These are phyloP conservation scores for Ceratocystis cacaofunesta DNA, from an alignment of 2,329 filamentous ascomycete genomes.

Conservation along the genomic window DNA sequence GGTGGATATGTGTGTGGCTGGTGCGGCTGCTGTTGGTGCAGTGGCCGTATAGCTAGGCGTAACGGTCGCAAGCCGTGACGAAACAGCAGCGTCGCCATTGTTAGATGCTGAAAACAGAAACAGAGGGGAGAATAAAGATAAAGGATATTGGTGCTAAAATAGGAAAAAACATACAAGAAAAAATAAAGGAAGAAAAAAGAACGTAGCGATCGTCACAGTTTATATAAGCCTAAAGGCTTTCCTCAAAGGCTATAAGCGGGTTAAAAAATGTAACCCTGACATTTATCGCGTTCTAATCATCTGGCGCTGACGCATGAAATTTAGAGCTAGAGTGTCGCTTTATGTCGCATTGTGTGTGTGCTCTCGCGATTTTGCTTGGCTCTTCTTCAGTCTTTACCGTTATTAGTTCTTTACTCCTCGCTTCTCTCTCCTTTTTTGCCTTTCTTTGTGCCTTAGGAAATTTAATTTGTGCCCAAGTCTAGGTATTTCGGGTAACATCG, in stretches of 20 bases:
- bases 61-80: conserved; percentile 5
- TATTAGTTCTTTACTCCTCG: no score
- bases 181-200: not conserved
- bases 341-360: no score
- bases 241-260: not conserved
- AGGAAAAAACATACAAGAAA: not conserved
- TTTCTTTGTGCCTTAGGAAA: not conserved
- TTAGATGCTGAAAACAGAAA: not conserved
- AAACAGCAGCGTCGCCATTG: conserved; percentile 5
- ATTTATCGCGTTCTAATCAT: no score
- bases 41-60: not conserved
- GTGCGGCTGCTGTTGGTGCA: not conserved
- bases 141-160: not conserved
- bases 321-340: not conserved
- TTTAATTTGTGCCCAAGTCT: conserved; percentile 18
- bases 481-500: conserved; percentile 22
- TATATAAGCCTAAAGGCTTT: not conserved
- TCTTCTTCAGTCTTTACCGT: no score
- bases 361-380: no score
- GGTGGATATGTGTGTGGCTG: conserved; percentile 2
- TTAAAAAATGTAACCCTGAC: no score
- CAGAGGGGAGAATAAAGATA: not conserved
- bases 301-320: not conserved
- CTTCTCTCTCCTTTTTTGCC: no score
- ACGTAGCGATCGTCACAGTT: not conserved